A percentile compares a stretch with the other conserved stretches of the same genome.
Conservation (phyloP, 2,329 filamentous ascomycete genomes). For the Myriosclerotinia scirpicola region DNA sequence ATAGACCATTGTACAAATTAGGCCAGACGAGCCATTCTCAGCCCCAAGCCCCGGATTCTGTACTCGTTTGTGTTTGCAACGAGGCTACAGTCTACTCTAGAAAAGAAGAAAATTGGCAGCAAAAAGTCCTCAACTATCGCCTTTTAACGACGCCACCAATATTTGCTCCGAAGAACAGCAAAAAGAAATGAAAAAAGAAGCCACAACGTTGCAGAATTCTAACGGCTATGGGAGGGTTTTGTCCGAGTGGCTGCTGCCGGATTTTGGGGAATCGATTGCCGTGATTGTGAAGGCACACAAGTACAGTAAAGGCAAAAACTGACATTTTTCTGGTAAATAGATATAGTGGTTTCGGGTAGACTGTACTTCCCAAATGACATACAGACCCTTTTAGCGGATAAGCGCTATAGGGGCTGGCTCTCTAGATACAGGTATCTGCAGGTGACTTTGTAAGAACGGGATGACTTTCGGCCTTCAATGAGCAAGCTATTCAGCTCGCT, state of each 20-base stretch:
- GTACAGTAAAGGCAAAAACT: conserved; percentile 3
- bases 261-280: conserved; percentile 14
- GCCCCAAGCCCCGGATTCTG: conserved; percentile 19
- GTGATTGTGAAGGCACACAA: conserved; percentile 6
- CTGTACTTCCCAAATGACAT: neutral
- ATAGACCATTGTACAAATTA: conserved; percentile 1
- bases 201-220: conserved; percentile 16
- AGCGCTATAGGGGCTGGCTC: neutral
- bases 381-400: neutral
- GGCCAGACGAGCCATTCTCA: conserved; percentile 23
- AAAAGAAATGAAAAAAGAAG: conserved; percentile 15
- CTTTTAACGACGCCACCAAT: conserved; percentile 21
- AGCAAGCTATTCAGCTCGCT: conserved; percentile 7
- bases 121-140: conserved; percentile 7
- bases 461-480: neutral
- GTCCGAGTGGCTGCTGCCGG: conserved; percentile 15
- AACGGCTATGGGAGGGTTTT: conserved; percentile 18
- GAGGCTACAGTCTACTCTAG: neutral
- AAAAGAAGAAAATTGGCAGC: conserved; percentile 7
- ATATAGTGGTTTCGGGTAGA: neutral
- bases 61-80: neutral
- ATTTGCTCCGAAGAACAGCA: conserved; percentile 10
- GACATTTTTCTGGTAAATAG: neutral
- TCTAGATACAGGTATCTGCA: conserved; percentile 15
- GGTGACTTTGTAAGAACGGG: conserved; percentile 11